Conservation (phyloP, 345 rosid genomes). For the Brassica cretica region DNA sequence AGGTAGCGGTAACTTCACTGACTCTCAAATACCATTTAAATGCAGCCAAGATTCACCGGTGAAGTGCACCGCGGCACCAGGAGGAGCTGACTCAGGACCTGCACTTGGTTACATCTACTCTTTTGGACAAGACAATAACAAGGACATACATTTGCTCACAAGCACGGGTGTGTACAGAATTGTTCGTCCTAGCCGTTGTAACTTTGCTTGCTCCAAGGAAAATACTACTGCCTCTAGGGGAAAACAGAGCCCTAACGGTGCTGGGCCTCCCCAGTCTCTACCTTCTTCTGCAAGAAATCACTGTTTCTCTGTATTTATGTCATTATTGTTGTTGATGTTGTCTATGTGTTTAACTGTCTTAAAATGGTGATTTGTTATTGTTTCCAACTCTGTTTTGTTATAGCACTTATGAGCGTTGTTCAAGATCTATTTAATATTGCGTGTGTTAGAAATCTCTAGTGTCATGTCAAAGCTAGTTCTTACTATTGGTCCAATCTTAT, state of each 20-base stretch:
- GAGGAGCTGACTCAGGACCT: slow-evolving; percentile 51
- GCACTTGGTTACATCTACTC: slow-evolving; percentile 78
- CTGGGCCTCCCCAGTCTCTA: slow-evolving; percentile 34
- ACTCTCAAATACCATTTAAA: slow-evolving; percentile 53
- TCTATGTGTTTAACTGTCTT: slow-evolving; percentile 2
- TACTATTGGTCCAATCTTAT: neutral
- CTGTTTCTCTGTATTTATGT: slow-evolving; percentile 24
- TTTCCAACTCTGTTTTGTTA: slow-evolving; percentile 25
- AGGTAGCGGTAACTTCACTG: slow-evolving; percentile 77
- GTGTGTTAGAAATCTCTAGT: neutral
- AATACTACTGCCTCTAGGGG: slow-evolving; percentile 43
- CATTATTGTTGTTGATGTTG: slow-evolving; percentile 20
- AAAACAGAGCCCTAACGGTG: slow-evolving; percentile 45
- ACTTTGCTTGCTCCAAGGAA: slow-evolving; percentile 74
- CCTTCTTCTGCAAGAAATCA: slow-evolving; percentile 49
- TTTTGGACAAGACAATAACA: slow-evolving; percentile 76
- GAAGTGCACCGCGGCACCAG: slow-evolving; percentile 60
- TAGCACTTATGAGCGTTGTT: neutral
- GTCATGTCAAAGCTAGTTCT: neutral
- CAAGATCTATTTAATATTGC: neutral
- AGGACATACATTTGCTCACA: slow-evolving; percentile 66
- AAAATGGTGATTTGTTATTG: slow-evolving; percentile 15
- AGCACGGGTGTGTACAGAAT: slow-evolving; percentile 78
- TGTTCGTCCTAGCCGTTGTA: slow-evolving; percentile 86
- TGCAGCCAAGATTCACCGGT: slow-evolving; percentile 75